phyloP scores from a whole-genome alignment of 805 yeast species.

The Jamesozyma hellenica region DNA sequence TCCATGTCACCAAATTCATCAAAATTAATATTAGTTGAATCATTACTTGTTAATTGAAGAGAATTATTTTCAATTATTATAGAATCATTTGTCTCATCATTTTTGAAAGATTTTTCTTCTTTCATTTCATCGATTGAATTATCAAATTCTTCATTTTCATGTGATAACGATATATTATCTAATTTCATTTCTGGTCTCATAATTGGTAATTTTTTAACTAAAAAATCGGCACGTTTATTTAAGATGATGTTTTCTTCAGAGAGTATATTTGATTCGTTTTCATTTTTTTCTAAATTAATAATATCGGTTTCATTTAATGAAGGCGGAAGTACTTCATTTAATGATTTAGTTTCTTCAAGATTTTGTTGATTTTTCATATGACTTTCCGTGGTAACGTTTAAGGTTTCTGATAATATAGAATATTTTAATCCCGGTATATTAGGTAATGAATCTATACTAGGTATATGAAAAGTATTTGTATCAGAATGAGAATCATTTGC shows the following conservation, averaged over 20 bases:
- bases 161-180: conserved; percentile 24
- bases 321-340: conserved; percentile 9
- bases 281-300: neutral
- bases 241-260: conserved; percentile 1
- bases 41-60: conserved; percentile 3
- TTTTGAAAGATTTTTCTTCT: conserved; percentile 3
- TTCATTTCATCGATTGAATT: neutral
- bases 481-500: neutral
- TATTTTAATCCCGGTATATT: conserved; percentile 19
- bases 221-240: conserved; percentile 9
- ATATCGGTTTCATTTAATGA: neutral
- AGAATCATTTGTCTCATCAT: conserved; percentile 1
- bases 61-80: conserved; percentile 4
- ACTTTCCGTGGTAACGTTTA: neutral
- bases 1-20: conserved; percentile 27
- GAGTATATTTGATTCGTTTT: neutral
- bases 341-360: neutral
- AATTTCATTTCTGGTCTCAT: conserved; percentile 26
- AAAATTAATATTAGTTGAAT: conserved; percentile 14
- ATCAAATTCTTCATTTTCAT: conserved; percentile 16
- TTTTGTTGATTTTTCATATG: neutral
- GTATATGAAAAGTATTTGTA: conserved; percentile 5
- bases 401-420: conserved; percentile 11
- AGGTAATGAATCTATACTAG: conserved; percentile 14
- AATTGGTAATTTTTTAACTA: conserved; percentile 34